Evolutionary conservation across 345 rosid species (phyloP).

Genomic region (Angophora floribunda): DNA sequence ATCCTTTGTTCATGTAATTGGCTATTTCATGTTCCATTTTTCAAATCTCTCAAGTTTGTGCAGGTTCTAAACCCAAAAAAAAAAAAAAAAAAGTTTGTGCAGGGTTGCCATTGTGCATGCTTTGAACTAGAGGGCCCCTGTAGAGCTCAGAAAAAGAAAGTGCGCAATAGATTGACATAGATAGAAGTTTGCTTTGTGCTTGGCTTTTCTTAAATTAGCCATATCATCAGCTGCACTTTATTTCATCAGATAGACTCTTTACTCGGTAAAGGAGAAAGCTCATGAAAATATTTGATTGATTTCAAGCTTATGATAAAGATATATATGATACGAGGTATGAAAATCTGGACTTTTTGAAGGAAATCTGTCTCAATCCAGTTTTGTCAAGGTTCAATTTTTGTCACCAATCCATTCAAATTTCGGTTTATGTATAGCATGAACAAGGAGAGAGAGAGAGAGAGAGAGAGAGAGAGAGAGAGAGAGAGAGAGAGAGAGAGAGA

Average conservation of each 20-base stretch:
- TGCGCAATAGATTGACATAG: too few relatives aligned
- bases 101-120: background rate
- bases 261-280: background rate
- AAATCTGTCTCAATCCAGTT: background rate
- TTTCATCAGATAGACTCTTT: too few relatives aligned
- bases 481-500: background rate
- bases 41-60: background rate
- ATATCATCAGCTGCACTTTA: too few relatives aligned
- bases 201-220: too few relatives aligned
- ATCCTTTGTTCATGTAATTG: background rate
- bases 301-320: background rate
- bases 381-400: background rate
- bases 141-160: background rate
- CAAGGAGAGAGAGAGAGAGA: too few relatives aligned
- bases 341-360: background rate
- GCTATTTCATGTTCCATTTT: background rate
- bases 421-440: background rate
- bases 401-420: background rate
- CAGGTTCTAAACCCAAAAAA: too few relatives aligned
- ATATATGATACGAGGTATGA: background rate
- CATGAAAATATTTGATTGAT: background rate
- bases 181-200: background rate
- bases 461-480: too few relatives aligned
- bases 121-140: background rate
- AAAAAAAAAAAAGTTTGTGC: too few relatives aligned